These are phyloP conservation scores for Ramaria rubella DNA, from an alignment of 768 basidiomycete species.

Conservation along the genomic window DNA sequence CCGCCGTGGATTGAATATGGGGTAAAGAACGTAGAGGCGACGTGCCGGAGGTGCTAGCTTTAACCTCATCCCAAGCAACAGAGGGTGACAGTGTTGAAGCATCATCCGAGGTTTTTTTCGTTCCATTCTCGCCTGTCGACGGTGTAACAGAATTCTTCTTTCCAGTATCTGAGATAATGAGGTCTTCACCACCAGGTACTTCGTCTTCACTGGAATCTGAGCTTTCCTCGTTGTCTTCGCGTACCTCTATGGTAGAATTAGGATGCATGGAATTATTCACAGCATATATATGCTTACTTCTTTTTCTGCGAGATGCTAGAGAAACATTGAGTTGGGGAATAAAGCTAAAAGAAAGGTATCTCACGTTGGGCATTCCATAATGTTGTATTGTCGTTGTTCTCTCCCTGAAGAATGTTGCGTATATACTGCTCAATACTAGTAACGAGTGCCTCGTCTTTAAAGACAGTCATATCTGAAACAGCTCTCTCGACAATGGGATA, in stretches of 20 bases:
- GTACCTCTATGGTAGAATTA: not conserved
- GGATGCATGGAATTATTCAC: not conserved
- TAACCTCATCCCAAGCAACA: not conserved
- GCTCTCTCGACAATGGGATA: conserved; percentile 64
- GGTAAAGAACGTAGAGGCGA: too few species aligned
- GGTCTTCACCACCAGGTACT: not conserved
- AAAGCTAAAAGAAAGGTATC: not conserved
- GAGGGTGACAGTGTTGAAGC: not conserved
- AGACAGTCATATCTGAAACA: conserved; percentile 22
- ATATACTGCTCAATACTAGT: conserved; percentile 5
- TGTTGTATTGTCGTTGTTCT: conserved; percentile 1
- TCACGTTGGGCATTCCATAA: conserved; percentile 6
- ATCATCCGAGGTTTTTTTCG: not conserved
- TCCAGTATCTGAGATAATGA: not conserved
- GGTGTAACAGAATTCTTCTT: not conserved
- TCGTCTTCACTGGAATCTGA: conserved; percentile 1
- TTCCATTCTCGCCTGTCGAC: not conserved
- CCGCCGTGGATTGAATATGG: too few species aligned
- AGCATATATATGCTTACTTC: not conserved
- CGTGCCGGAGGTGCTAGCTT: too few species aligned
- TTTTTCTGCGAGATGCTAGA: not conserved
- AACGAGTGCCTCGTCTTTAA: conserved; percentile 9
- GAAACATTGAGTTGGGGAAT: not conserved
- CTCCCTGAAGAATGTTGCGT: conserved; percentile 3
- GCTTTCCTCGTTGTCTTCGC: conserved; percentile 4